These are phyloP conservation scores for Venturia asperata DNA, from an alignment of 2,329 filamentous ascomycete species.

Conservation along the genomic window DNA sequence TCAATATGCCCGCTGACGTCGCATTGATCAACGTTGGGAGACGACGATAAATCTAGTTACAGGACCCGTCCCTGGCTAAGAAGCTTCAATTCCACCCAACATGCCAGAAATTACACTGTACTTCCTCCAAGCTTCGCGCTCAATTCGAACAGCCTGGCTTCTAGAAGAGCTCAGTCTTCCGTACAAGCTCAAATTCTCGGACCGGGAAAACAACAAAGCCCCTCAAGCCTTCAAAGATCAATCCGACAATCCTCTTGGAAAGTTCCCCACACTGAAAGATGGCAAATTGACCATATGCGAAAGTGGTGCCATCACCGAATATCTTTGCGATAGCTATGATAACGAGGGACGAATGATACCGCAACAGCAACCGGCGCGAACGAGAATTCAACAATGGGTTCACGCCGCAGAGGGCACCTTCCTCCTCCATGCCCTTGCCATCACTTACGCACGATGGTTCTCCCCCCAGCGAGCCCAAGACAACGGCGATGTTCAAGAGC, in stretches of 20 bases:
- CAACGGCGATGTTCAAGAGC: slow-evolving; percentile 25
- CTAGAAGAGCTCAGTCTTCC: slow-evolving; percentile 39
- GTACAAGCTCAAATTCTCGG: slow-evolving; percentile 37
- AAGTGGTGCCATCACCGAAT: slow-evolving; percentile 44
- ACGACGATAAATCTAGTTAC: background rate
- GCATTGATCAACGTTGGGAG: background rate
- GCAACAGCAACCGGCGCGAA: slow-evolving; percentile 28
- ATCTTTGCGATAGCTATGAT: slow-evolving; percentile 43
- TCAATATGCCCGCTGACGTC: slow-evolving; percentile 2
- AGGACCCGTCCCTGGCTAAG: background rate
- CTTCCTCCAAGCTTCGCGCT: slow-evolving; percentile 43
- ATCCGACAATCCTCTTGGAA: slow-evolving; percentile 38
- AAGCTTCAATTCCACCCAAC: background rate
- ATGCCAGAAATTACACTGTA: slow-evolving; percentile 36
- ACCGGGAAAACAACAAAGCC: slow-evolving; percentile 35
- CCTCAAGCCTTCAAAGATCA: slow-evolving; percentile 38
- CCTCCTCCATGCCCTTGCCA: slow-evolving; percentile 39
- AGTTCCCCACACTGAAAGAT: slow-evolving; percentile 40
- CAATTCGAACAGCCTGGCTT: slow-evolving; percentile 41
- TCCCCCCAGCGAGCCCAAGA: slow-evolving; percentile 27
- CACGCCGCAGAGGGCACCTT: slow-evolving; percentile 44
- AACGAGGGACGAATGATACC: slow-evolving; percentile 33
- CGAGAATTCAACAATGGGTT: slow-evolving; percentile 38
- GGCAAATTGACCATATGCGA: slow-evolving; percentile 36
- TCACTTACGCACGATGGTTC: slow-evolving; percentile 40